These are phyloP conservation scores for Glomus cerebriforme DNA, from an alignment of 192 early-diverging fungal genomes.

Conservation along the genomic window DNA sequence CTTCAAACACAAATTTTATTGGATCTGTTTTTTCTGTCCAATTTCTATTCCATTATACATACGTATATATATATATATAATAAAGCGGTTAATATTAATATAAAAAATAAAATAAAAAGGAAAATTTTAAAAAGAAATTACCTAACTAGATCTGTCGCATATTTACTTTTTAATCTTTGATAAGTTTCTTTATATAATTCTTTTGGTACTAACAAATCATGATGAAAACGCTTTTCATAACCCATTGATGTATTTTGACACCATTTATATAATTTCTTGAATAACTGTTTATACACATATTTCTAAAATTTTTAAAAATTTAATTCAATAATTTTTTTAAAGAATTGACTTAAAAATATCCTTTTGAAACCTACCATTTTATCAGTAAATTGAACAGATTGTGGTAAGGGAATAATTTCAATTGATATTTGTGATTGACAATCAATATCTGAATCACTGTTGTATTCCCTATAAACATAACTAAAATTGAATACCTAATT, in stretches of 20 bases:
- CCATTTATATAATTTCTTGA: slow-evolving; percentile 78
- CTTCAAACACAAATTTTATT: slow-evolving; percentile 83
- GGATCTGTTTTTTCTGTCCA: slow-evolving; percentile 89
- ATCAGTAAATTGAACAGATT: slow-evolving; percentile 34
- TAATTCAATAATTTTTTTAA: background rate
- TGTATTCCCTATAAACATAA: slow-evolving; percentile 7
- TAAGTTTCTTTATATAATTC: slow-evolving; percentile 68
- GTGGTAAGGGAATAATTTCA: slow-evolving; percentile 38
- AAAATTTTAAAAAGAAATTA: slow-evolving; percentile 25
- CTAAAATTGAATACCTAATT: background rate
- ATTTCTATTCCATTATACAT: slow-evolving; percentile 33
- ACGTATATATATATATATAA: too few relatives aligned
- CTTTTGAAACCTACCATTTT: slow-evolving; percentile 37
- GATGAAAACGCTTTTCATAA: slow-evolving; percentile 67
- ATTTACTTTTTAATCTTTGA: slow-evolving; percentile 63
- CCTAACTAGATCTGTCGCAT: slow-evolving; percentile 66
- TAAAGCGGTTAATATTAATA: background rate
- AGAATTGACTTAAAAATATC: background rate
- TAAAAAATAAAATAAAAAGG: background rate
- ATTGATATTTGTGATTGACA: slow-evolving; percentile 34
- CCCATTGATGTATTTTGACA: slow-evolving; percentile 69
- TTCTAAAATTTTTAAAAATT: slow-evolving; percentile 43
- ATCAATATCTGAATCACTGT: background rate
- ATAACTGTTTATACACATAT: slow-evolving; percentile 57
- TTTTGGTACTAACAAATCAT: slow-evolving; percentile 73